Evolutionary conservation across 116 monocot genomes (phyloP), one percentile per base, ranked within the genome.

Genomic region (Thalassia testudinum): DNA sequence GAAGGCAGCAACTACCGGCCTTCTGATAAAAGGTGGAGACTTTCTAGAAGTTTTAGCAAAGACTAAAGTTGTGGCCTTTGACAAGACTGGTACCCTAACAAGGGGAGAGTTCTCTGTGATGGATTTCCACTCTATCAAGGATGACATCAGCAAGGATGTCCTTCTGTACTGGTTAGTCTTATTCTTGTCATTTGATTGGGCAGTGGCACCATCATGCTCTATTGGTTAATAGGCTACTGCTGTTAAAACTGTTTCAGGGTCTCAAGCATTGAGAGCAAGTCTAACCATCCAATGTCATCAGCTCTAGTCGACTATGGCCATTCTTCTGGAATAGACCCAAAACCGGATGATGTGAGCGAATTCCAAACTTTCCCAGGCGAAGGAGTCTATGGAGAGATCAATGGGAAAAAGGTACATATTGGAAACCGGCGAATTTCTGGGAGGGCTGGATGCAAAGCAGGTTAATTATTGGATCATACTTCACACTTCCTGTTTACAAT

Each of bases 11-110:
- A 87, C 54, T 47, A 65, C 17, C 0, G 95, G 95, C 7, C 79
- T 97, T 50, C 68, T 88, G 17, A 63, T 97, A 37, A 97, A 97
- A 77, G 95, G 95, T 53, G 95, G 85, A 2, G 89, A 88, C 64
- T 75, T 76, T 45, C 85, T 97, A 18, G 95, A 97, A 75, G 60
- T 63, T 47, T 55, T 97, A 27, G 81, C 85, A 0, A 76, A 47
- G 16, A 75, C 81, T 21, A 88, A 55, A 51, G 73, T 97, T 10
- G 75, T 83, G 17, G 95, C 95, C 10, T 88, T 97, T 52, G 95
- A 97, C 64, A 97, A 97, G 68, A 97, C 95, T 0, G 95, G 95
- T n/a, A 97, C 95, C 1, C 68, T 97, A 23, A 97, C 95, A 17
- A 78, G 58, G 65, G 95, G 95, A 61, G 85, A 97, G 62, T 97